Conservation (phyloP, 495 filamentous ascomycete species). For the Xylaria cubensis region DNA sequence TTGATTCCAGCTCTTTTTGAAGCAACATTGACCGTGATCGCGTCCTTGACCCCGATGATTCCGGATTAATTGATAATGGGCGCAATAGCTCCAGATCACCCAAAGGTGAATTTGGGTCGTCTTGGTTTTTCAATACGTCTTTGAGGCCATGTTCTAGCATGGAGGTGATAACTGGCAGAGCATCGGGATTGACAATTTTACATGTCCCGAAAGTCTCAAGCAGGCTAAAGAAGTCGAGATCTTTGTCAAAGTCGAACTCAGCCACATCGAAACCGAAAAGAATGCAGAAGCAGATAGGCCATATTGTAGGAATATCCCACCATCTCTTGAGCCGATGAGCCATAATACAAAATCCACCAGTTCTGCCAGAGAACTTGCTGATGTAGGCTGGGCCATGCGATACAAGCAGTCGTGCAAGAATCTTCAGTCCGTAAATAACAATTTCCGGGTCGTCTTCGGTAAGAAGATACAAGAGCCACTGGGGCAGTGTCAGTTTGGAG, state of each 20-base stretch:
- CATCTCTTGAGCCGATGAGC: conserved; percentile 79
- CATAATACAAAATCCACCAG: conserved; percentile 85
- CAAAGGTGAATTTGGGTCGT: conserved; percentile 62
- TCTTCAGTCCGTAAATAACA: conserved; percentile 80
- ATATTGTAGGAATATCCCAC: conserved; percentile 86
- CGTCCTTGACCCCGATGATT: conserved; percentile 42
- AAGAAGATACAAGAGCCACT: conserved; percentile 96
- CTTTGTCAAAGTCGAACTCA: conserved; percentile 71
- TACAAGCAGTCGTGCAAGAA: conserved; percentile 84
- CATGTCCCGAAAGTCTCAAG: conserved; percentile 72
- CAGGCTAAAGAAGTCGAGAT: conserved; percentile 76
- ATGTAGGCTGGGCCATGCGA: conserved; percentile 79
- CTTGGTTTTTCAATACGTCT: conserved; percentile 66
- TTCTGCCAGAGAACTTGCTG: conserved; percentile 82
- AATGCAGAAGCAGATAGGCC: conserved; percentile 89
- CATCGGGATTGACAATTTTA: conserved; percentile 76
- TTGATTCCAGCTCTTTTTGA: conserved; percentile 56
- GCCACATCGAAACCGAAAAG: conserved; percentile 84
- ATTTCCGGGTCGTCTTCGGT: conserved; percentile 86
- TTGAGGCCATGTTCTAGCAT: conserved; percentile 87
- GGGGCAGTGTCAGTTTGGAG: conserved; percentile 49
- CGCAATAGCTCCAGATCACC: conserved; percentile 33
- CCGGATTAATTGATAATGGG: conserved; percentile 27
- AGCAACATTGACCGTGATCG: conserved; percentile 57
- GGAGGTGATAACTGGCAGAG: conserved; percentile 78